Percentiles rank a stretch among this genome's conserved stretches.
Evolutionary conservation across 352 stramenopile species (phyloP).

Genomic region (Phytophthora ohioensis): DNA sequence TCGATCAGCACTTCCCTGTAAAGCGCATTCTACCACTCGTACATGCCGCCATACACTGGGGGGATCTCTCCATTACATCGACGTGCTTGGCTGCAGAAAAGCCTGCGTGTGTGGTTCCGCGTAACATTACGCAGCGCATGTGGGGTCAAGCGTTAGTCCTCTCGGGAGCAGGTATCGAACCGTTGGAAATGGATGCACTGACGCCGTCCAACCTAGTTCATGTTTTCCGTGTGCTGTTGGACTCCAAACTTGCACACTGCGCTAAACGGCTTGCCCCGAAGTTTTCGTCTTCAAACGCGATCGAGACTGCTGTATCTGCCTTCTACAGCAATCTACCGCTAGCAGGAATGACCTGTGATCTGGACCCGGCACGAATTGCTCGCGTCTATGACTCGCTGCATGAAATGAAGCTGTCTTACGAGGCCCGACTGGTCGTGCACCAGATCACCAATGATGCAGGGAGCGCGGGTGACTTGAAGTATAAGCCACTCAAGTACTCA

Average conservation of each 20-base stretch:
- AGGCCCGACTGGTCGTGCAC: constrained; percentile 68
- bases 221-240: constrained; percentile 51
- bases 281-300: constrained; percentile 49
- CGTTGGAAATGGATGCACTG: constrained; percentile 57
- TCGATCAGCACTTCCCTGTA: constrained; percentile 50
- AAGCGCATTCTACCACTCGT: constrained; percentile 52
- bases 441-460: constrained; percentile 45
- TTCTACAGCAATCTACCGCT: constrained; percentile 78
- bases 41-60: constrained; percentile 58
- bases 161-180: constrained; percentile 49
- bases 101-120: constrained; percentile 59
- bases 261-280: constrained; percentile 50
- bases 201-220: constrained; percentile 51
- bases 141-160: constrained; percentile 64
- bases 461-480: constrained; percentile 61
- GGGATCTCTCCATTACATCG: constrained; percentile 64
- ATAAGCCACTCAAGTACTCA: constrained; percentile 83
- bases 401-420: constrained; percentile 82
- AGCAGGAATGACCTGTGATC: constrained; percentile 73
- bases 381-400: constrained; percentile 69
- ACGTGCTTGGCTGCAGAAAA: constrained; percentile 55
- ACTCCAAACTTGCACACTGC: constrained; percentile 41
- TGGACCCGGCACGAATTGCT: constrained; percentile 69
- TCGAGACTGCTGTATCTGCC: constrained; percentile 57
- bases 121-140: constrained; percentile 53